Evolutionary conservation across 225 moss, liverwort and hornwort species (phyloP), one percentile per base, ranked within the genome.

Genomic region (Sphagnum contortum): DNA sequence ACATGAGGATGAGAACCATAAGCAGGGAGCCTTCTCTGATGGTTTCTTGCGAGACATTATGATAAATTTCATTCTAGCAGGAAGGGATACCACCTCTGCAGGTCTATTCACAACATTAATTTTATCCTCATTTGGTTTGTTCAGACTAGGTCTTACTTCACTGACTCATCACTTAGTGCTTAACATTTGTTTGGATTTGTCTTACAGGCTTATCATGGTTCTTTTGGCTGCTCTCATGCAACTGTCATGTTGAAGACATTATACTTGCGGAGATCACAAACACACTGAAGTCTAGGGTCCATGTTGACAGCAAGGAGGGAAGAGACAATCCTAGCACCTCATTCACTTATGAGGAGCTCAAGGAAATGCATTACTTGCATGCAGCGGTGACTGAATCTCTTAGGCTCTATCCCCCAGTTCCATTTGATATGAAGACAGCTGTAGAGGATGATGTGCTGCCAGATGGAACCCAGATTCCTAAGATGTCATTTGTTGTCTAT

Each of bases 331-430:
- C 3, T 44, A 45, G 49, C 7, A 14, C 2, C 9, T 49, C 59
- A 50, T 76, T 71, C 45, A 64, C 64, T 2, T 72, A 49, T 10
- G 71, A 76, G 13, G 71, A 76, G 48, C 68, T 76, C 44, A 76
- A 71, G 59, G 4, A 7, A 12, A 71, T 76, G 71, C 71, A 76
- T 10, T 72, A 67, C 50, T 55, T 76, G 59, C 71, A 76, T 49
- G 71, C 76, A 8, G 76, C 76, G 3, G 12, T 76, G 62, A 66
- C 61, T 2, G 72, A 77, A 50, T 68, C 76, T 4, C 46, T 77
- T 57, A 73, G 79, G 9, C 72, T 83, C 3, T 72, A 76, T 57
- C 83, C 83, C 1, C 74, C 74, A 2, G 70, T 84, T 6, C 77
- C 77, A 0, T 3, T 64, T 3, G 66, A 80, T 57, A 5, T 57